phyloP scores from a whole-genome alignment of 129 eudicot genomes.

The Chrysanthemum lavandulifolium region DNA sequence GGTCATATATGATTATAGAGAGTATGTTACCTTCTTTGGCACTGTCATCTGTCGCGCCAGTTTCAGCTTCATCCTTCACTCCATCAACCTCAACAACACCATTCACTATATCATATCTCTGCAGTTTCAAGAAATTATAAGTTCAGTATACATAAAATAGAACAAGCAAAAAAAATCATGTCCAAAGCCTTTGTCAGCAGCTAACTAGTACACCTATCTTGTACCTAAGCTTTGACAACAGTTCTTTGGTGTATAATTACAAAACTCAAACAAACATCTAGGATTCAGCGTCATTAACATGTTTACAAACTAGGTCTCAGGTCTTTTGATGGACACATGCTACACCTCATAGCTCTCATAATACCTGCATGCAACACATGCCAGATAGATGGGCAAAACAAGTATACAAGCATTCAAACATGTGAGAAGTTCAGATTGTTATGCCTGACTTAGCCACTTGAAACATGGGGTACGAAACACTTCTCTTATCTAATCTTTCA shows the following conservation, averaged over 20 bases:
- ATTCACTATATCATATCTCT: constrained; percentile 84
- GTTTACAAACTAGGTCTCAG: not conserved
- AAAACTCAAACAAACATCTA: not conserved
- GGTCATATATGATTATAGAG: not conserved
- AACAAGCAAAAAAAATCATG: not conserved
- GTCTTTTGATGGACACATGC: not conserved
- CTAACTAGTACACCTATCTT: not conserved
- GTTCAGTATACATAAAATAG: not conserved
- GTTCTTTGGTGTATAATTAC: not conserved
- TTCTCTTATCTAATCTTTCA: not conserved
- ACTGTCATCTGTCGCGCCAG: constrained; percentile 39
- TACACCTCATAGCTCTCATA: not conserved
- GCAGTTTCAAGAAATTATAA: constrained; percentile 20
- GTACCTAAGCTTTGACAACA: not conserved
- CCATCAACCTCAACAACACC: constrained; percentile 79
- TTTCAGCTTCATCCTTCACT: constrained; percentile 43
- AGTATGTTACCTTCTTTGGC: constrained; percentile 46
- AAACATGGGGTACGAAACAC: not conserved
- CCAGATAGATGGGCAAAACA: not conserved
- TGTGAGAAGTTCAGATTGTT: not conserved
- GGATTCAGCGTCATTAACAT: too few species aligned
- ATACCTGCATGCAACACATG: not conserved
- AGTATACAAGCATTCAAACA: not conserved
- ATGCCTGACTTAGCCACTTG: constrained; percentile 7
- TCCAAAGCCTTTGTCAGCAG: not conserved